Base-by-base conservation (phyloP, 2,329 filamentous ascomycete species). In the Fusarium sp. region DNA sequence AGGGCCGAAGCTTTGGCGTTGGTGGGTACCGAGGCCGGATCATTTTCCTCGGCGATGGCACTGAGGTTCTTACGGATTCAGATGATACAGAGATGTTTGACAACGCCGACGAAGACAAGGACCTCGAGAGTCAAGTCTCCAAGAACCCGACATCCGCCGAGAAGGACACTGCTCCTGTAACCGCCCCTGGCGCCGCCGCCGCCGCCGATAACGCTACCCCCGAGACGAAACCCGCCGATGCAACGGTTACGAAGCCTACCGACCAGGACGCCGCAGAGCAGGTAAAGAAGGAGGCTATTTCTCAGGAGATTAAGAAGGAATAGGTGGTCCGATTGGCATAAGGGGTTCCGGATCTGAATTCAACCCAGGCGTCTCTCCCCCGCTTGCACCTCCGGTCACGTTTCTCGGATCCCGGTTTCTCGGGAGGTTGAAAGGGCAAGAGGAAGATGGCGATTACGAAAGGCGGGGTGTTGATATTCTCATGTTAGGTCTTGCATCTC, bases 81-180 rank as follows among this genome's bases (percentile, higher is more conserved):
- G 91, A 94, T 80, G 94, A 98, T 77, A 90, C 92, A 70, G 94
- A 97, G 76, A 95, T 97, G 91, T 97, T 98, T 82, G 94, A 98
- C 80, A 91, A 94, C 76, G 80, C 83, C 75, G 92, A 94, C 78
- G 93, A 97, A 77, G 93, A 97, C 77, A 93, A 93, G 79, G 94
- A 97, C 77, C 86, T 94, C 69, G 91, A 89, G 70, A 94, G 91
- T 79, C 94, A 97, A 83, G 92, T 96, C 65, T 88, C 89, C 77
- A 94, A 93, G 83, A 77, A 71, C 46, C 71, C 71, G 61, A 74
- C 73, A 40, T 72, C 76, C 53, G 66, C 67, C 70, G 76, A 74
- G 31, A 67, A 67, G 55, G 68, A 71, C 44, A 62, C 63, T 56
- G 70, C 67, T 60, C 61, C 72, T 66, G 55, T 67, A 62, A 40